These are phyloP conservation scores for Dujonia santamariae DNA, from an alignment of 1,139 yeast genomes.

Conservation along the genomic window DNA sequence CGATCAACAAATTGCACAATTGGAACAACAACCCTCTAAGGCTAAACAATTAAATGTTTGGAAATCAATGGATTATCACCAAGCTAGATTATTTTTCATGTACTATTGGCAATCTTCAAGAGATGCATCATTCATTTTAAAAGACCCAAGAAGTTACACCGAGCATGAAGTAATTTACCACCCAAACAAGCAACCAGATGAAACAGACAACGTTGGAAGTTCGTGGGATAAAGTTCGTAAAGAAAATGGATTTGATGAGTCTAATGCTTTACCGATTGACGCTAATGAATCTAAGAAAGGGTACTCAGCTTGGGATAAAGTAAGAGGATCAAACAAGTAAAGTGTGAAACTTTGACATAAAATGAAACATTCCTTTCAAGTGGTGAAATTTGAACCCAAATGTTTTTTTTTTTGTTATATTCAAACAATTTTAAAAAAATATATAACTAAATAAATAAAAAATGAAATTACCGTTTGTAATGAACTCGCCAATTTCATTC, in stretches of 20 bases:
- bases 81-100: constrained; percentile 32
- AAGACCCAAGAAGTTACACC: constrained; percentile 35
- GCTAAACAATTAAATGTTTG: constrained; percentile 28
- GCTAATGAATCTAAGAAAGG: constrained; percentile 3
- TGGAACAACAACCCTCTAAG: constrained; percentile 12
- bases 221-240: constrained; percentile 34
- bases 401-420: too few relatives aligned
- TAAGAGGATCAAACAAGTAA: constrained; percentile 8
- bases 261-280: neutral
- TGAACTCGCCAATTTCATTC: too few relatives aligned
- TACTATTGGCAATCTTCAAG: constrained; percentile 33
- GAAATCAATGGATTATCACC: constrained; percentile 38
- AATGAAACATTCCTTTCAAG: neutral
- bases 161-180: constrained; percentile 29
- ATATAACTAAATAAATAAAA: too few relatives aligned
- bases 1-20: constrained; percentile 15
- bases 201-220: constrained; percentile 8
- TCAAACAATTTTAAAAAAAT: too few relatives aligned
- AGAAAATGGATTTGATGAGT: constrained; percentile 24
- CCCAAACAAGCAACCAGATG: constrained; percentile 13
- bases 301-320: constrained; percentile 15
- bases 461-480: too few relatives aligned
- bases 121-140: constrained; percentile 33
- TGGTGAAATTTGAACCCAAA: too few relatives aligned
- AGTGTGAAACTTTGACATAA: neutral